Conservation (phyloP, 352 stramenopile genomes). For the Pythium apleroticum region DNA sequence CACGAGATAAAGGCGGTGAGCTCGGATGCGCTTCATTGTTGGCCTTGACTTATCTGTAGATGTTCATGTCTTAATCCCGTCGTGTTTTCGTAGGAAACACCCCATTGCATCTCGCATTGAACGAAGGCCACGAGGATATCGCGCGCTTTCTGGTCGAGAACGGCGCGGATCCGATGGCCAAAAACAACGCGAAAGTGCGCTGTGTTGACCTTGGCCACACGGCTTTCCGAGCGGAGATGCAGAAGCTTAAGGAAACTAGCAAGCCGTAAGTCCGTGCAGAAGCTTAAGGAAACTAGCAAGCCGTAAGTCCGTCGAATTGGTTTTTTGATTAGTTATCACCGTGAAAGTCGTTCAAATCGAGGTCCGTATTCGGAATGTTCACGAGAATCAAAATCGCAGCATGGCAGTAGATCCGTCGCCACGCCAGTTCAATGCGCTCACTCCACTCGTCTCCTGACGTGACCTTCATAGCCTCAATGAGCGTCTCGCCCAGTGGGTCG, state of each 20-base stretch:
- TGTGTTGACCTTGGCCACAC: slow-evolving; percentile 53
- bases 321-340: slow-evolving; percentile 13
- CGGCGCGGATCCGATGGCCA: slow-evolving; percentile 49
- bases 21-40: not conserved
- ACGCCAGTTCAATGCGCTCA: slow-evolving; percentile 47
- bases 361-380: slow-evolving; percentile 50
- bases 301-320: not conserved
- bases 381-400: slow-evolving; percentile 61
- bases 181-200: slow-evolving; percentile 57
- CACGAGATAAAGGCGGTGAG: slow-evolving; percentile 44
- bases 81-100: slow-evolving; percentile 47
- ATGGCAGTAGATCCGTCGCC: slow-evolving; percentile 63
- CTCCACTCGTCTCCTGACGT: slow-evolving; percentile 51
- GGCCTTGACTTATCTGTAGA: not conserved
- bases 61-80: not conserved
- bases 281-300: slow-evolving; percentile 7
- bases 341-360: slow-evolving; percentile 46
- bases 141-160: slow-evolving; percentile 58
- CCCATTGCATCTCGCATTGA: slow-evolving; percentile 63
- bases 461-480: slow-evolving; percentile 60
- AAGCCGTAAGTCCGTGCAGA: slow-evolving; percentile 26
- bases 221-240: slow-evolving; percentile 49
- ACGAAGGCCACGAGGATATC: slow-evolving; percentile 63
- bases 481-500: slow-evolving; percentile 51
- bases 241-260: slow-evolving; percentile 11